Conservation (phyloP, 2,329 filamentous ascomycete species). For the Trichophyton benhamiae region DNA sequence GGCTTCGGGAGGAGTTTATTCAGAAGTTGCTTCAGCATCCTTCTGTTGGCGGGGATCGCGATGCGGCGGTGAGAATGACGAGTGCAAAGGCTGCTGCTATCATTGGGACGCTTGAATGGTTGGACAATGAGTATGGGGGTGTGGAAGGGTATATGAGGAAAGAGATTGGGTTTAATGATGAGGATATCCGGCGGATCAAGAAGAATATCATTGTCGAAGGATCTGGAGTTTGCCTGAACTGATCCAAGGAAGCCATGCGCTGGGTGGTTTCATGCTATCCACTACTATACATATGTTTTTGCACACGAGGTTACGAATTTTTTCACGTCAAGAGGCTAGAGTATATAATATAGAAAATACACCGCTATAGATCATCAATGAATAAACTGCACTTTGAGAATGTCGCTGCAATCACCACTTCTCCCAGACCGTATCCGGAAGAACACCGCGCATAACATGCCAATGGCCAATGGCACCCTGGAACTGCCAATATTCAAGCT, state of each 20-base stretch:
- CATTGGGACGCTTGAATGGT: constrained; percentile 39
- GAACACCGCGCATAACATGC: constrained; percentile 75
- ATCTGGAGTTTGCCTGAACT: constrained; percentile 10
- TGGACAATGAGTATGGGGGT: constrained; percentile 50
- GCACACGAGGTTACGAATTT: constrained; percentile 1
- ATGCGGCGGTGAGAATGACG: constrained; percentile 35
- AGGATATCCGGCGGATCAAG: constrained; percentile 40
- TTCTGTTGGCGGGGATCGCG: constrained; percentile 36
- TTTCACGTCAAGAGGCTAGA: neutral
- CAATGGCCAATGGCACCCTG: constrained; percentile 75
- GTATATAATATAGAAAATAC: constrained; percentile 6
- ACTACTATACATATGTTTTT: constrained; percentile 2
- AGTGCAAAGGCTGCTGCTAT: constrained; percentile 40
- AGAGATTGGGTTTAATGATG: constrained; percentile 45
- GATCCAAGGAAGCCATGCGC: neutral
- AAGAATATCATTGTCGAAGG: constrained; percentile 37
- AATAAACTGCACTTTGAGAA: neutral
- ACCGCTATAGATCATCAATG: neutral
- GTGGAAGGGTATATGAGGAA: constrained; percentile 51
- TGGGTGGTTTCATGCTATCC: neutral
- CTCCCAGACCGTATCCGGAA: constrained; percentile 73
- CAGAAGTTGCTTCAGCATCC: constrained; percentile 37
- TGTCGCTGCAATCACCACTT: constrained; percentile 50
- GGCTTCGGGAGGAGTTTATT: constrained; percentile 42
- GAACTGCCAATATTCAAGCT: constrained; percentile 59